Evolutionary conservation across 202 grass and related monocot species (phyloP).

Genomic region (Schoenoplectus tabernaemontani): DNA sequence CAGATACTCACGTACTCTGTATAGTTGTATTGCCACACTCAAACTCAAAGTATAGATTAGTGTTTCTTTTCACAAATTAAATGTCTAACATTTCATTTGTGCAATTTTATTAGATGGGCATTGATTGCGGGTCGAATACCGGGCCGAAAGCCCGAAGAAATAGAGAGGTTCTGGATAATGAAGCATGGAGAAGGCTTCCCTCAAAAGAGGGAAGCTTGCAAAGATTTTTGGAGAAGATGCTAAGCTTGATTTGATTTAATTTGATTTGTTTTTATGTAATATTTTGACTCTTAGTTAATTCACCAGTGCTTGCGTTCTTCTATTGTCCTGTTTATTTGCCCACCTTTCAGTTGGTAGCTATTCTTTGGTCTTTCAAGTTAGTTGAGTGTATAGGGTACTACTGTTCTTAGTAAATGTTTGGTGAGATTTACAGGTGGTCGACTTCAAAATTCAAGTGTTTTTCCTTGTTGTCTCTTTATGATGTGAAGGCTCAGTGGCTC

Average conservation of each 20-base stretch:
- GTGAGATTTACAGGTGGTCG: not conserved
- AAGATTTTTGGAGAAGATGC: slow-evolving; percentile 17
- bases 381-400: not conserved
- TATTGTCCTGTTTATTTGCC: not conserved
- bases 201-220: not conserved
- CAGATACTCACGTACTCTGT: not conserved
- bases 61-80: not conserved
- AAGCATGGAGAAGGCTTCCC: slow-evolving; percentile 28
- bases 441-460: not conserved
- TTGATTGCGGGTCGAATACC: slow-evolving; percentile 37
- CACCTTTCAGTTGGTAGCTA: not conserved
- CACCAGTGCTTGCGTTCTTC: not conserved
- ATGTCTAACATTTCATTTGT: not conserved
- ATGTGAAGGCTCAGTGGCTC: not conserved
- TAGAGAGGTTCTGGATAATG: slow-evolving; percentile 44
- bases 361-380: slow-evolving; percentile 6
- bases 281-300: not conserved
- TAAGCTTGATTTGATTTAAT: not conserved
- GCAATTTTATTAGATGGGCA: slow-evolving; percentile 21
- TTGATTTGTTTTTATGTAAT: not conserved
- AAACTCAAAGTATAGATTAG: too few relatives aligned
- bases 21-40: not conserved
- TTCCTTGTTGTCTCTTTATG: not conserved
- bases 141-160: slow-evolving; percentile 33
- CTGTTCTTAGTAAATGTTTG: not conserved